Evolutionary conservation across 768 basidiomycete species (phyloP), one percentile per base, ranked within the genome.

Genomic region (Mycena pura): DNA sequence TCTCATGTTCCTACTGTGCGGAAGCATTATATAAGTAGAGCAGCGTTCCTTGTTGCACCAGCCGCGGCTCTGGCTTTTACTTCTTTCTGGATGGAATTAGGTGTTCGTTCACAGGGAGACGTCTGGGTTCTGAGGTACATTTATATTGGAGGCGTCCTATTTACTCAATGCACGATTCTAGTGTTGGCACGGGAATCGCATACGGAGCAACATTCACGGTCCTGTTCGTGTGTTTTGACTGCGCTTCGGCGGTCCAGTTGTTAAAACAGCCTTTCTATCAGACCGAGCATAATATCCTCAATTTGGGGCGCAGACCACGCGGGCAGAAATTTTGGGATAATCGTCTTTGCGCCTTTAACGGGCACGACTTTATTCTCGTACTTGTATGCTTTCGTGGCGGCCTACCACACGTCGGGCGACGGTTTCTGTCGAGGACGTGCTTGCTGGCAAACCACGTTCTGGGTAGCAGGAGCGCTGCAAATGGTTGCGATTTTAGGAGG

Each of bases 81-180:
- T 14, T 89, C 84, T 65, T 22, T 78, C 14, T 91, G 86, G 84
- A 84, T 83, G 76, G 80, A 77, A 25, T 48, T 82, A 32, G 78
- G 73, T 8, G 77, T 86, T 11, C 76, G 73, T 43, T 78, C 81
- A 3, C 85, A 84, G 64, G 77, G 75, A 34, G 77, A 79, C 24
- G 46, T 92, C n/a, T 92, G 90, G 91, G 68, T 76, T n/a, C 73
- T 93, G 49, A 92, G 90, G 90, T 89, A 58, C n/a, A n/a, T n/a
- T n/a, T n/a, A n/a, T n/a, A n/a, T n/a, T n/a, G n/a, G n/a, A n/a
- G n/a, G n/a, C n/a, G n/a, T n/a, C n/a, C n/a, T n/a, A n/a, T n/a
- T n/a, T n/a, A 51, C 40, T 40, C 58, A 65, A 49, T 39, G 49
- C 28, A 41, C 55, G 21, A 17, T 28, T 41, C 40, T 38, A 91